These are phyloP conservation scores for Phytophthora crassamura DNA, from an alignment of 352 stramenopile species.

Conservation along the genomic window DNA sequence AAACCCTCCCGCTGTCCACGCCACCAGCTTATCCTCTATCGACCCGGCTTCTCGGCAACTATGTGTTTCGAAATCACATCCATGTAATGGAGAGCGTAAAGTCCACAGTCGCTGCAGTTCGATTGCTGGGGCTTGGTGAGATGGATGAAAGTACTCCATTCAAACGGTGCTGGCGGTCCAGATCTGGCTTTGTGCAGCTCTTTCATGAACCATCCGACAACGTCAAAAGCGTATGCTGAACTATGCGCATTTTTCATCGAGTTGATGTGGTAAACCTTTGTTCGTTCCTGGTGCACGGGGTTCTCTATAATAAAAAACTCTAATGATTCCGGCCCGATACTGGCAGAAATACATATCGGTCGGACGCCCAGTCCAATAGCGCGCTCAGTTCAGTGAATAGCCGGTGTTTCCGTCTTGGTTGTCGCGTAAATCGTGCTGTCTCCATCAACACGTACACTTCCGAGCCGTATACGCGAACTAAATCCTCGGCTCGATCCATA, in stretches of 20 bases:
- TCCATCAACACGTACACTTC: background rate
- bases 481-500: background rate
- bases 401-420: background rate
- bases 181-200: background rate
- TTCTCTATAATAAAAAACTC: constrained; percentile 7
- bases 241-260: constrained; percentile 5
- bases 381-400: background rate
- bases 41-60: no score
- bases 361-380: background rate
- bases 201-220: background rate
- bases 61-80: no score
- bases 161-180: background rate
- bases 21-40: no score
- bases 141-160: no score
- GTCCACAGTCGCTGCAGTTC: no score
- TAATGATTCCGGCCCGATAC: constrained; percentile 1
- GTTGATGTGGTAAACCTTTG: constrained; percentile 9
- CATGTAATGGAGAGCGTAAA: no score
- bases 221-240: background rate
- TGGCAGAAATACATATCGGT: background rate
- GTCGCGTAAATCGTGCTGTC: background rate
- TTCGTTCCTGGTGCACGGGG: background rate
- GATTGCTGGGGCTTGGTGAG: no score
- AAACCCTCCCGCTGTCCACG: no score
- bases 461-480: background rate